phyloP scores from a whole-genome alignment of 2,329 filamentous ascomycete species.

The Sarocladium brachiariae region DNA sequence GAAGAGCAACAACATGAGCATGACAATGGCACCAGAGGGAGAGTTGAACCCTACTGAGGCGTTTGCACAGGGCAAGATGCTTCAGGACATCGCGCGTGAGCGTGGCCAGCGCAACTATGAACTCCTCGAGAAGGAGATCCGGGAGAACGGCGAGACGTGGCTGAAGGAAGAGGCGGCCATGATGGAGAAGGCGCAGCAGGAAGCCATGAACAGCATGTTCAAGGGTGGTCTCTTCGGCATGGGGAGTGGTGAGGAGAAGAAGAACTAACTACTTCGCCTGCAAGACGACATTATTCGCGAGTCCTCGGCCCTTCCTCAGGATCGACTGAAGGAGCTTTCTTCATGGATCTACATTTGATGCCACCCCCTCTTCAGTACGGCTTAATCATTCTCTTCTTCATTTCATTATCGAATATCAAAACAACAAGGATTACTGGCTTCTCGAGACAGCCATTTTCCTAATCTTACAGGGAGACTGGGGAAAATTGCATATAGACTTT shows the following conservation, averaged over 20 bases:
- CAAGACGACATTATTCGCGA: neutral
- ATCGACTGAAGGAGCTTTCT: neutral
- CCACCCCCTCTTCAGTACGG: neutral
- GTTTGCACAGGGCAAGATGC: slow-evolving; percentile 89
- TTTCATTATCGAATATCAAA: neutral
- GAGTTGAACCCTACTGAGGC: slow-evolving; percentile 68
- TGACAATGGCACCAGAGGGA: slow-evolving; percentile 54
- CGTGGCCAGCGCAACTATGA: slow-evolving; percentile 87
- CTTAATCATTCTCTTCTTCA: neutral
- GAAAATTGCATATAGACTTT: slow-evolving; percentile 6
- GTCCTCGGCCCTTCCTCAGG: neutral
- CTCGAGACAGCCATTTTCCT: too few species aligned
- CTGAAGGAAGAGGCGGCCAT: slow-evolving; percentile 85
- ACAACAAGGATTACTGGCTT: neutral
- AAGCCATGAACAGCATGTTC: slow-evolving; percentile 91
- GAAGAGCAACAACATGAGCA: slow-evolving; percentile 60
- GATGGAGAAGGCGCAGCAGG: slow-evolving; percentile 83
- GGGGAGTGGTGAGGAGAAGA: slow-evolving; percentile 13
- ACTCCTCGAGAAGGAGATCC: slow-evolving; percentile 81
- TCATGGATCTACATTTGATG: slow-evolving; percentile 2
- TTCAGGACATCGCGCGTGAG: slow-evolving; percentile 90
- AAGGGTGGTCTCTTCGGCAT: slow-evolving; percentile 46
- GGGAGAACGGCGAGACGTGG: slow-evolving; percentile 91
- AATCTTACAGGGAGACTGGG: neutral
- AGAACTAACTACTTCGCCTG: slow-evolving; percentile 11